Evolutionary conservation across 2,329 filamentous ascomycete genomes (phyloP).

Genomic region (Hymenoscyphus infarciens): DNA sequence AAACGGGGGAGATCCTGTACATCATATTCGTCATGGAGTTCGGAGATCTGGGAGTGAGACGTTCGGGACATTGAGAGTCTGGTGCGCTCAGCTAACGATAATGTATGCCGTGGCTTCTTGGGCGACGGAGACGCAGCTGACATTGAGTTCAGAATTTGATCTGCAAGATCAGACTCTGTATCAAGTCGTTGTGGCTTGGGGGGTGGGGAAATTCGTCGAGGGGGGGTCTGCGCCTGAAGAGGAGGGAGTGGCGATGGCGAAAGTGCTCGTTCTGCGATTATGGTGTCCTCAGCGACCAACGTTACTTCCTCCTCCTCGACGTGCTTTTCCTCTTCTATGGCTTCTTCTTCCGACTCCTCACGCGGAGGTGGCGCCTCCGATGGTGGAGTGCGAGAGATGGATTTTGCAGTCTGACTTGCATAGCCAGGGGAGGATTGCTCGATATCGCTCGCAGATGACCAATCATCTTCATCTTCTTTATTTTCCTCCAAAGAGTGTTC

Average conservation of each 20-base stretch:
- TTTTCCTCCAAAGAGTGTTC: conserved; percentile 1
- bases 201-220: conserved; percentile 8
- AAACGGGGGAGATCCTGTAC: conserved; percentile 29
- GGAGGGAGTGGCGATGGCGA: conserved; percentile 14
- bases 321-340: not conserved
- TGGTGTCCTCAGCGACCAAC: conserved; percentile 1
- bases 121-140: conserved; percentile 55
- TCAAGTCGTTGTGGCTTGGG: conserved; percentile 8
- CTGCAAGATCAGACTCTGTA: conserved; percentile 43
- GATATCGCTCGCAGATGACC: conserved; percentile 27
- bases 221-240: conserved; percentile 4
- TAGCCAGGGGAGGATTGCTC: conserved; percentile 20
- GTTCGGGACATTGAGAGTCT: conserved; percentile 72
- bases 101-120: conserved; percentile 50
- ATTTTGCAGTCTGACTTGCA: conserved; percentile 21
- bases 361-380: conserved; percentile 12
- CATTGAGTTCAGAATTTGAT: conserved; percentile 55
- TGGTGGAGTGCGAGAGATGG: conserved; percentile 24
- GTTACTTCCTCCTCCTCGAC: not conserved
- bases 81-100: conserved; percentile 74
- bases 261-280: not conserved
- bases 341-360: not conserved
- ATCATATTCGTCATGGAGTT: conserved; percentile 34
- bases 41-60: conserved; percentile 38
- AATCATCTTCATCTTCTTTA: conserved; percentile 14